Evolutionary conservation across 129 eudicot species (phyloP), one percentile per base, ranked within the genome.

Genomic region (Helianthus tuberosus): DNA sequence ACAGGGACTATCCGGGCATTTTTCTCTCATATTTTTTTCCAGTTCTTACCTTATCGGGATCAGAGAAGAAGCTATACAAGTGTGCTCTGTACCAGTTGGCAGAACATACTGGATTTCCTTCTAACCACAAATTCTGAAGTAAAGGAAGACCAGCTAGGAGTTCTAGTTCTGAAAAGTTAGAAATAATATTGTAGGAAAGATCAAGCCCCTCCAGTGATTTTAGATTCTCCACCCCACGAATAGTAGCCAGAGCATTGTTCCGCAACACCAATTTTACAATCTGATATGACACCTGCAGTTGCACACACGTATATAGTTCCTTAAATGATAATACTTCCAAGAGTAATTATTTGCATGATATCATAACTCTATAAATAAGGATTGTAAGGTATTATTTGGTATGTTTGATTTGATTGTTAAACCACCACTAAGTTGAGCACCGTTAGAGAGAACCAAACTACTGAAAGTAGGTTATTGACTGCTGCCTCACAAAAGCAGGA

Each of bases 71-170:
- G 89, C 98, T 93, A 74, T 84, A 93, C 13, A 93, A 89, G 74
- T 88, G 94, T 47, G 96, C 81, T 38, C 96, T 85, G 73, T 90
- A 93, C 98, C 98, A 93, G 50, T 89, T 82, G 5, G 96, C 96
- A 75, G 80, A 88, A 74, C 91, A 86, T 47, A 93, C 77, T 66
- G 98, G 98, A 78, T 93, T 93, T 75, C 98, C 98, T 84, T 93
- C 96, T 59, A 93, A 75, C 96, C 96, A 93, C 66, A 93, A 82
- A 64, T 71, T 83, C 66, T 77, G 81, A 62, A 93, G 81, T 79
- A 82, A 88, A 8, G 92, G 85, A 74, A 93, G 85, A 74, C 84
- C 84, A 65, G 89, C 83, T 77, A 93, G 81, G 63, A 93, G 74
- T 75, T 86, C 98, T 55, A 93, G 15, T 76, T 90, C 96, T 1